phyloP scores from a whole-genome alignment of 169 alveolate genomes.

The Eimeria tenella region DNA sequence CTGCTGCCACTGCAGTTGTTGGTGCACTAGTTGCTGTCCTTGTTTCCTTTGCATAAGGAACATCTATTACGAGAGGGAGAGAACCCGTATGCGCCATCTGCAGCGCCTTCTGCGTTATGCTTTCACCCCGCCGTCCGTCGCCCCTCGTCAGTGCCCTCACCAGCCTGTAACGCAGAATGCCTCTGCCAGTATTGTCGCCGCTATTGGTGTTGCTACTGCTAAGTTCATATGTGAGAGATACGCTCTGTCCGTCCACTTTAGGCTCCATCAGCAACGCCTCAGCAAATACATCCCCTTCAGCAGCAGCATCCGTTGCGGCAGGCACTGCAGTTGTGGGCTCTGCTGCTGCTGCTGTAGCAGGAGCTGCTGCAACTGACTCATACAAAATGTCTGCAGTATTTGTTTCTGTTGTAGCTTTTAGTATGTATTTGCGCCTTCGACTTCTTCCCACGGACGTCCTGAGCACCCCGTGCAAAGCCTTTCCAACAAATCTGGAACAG shows the following conservation, averaged over 20 bases:
- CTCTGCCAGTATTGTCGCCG: background rate
- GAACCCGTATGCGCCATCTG: background rate
- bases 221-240: background rate
- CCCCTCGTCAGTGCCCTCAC: slow-evolving; percentile 53
- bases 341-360: slow-evolving; percentile 1
- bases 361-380: background rate
- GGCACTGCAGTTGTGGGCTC: background rate
- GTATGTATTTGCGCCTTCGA: background rate
- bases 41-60: background rate
- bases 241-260: slow-evolving; percentile 61
- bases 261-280: slow-evolving; percentile 58
- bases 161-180: background rate
- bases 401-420: background rate
- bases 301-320: background rate
- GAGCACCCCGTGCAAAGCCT: background rate
- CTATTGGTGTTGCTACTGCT: background rate
- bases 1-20: background rate
- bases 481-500: background rate
- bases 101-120: slow-evolving; percentile 20
- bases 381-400: background rate
- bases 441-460: background rate
- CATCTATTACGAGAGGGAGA: slow-evolving; percentile 7
- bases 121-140: slow-evolving; percentile 41
- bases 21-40: background rate
- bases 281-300: slow-evolving; percentile 4